phyloP scores from a whole-genome alignment of 1,139 yeast species.

The Diutina neorugosa region DNA sequence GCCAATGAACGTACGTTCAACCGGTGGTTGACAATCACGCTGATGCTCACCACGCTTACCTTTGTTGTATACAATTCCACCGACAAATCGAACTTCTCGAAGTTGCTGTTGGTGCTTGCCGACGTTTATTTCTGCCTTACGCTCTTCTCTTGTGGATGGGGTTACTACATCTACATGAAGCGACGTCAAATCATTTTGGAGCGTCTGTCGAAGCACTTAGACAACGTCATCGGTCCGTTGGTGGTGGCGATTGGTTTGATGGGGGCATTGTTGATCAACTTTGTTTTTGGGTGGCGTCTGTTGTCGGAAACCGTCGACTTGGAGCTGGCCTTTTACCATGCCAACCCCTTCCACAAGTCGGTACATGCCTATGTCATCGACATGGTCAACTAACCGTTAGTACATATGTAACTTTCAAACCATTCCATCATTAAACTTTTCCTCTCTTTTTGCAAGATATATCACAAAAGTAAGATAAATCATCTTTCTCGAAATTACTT shows the following conservation, averaged over 20 bases:
- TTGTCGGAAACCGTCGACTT: neutral
- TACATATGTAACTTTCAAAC: neutral
- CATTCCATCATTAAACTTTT: neutral
- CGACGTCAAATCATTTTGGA: conserved; percentile 66
- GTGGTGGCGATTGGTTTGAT: conserved; percentile 62
- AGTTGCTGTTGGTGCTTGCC: conserved; percentile 53
- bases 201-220: conserved; percentile 80
- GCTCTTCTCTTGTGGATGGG: conserved; percentile 79
- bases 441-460: neutral
- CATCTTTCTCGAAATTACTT: too few species aligned
- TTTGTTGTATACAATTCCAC: conserved; percentile 79
- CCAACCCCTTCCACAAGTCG: neutral
- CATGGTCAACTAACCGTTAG: neutral
- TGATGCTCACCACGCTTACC: conserved; percentile 75
- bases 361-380: neutral
- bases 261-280: conserved; percentile 58
- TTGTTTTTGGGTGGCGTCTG: conserved; percentile 39
- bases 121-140: conserved; percentile 73
- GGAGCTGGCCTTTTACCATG: neutral
- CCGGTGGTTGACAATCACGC: conserved; percentile 91
- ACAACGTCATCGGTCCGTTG: conserved; percentile 81
- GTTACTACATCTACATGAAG: conserved; percentile 61
- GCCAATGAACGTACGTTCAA: conserved; percentile 96
- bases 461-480: too few species aligned
- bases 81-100: conserved; percentile 43